phyloP scores from a whole-genome alignment of 768 basidiomycete genomes.

The Coprinopsis strossmayeri region DNA sequence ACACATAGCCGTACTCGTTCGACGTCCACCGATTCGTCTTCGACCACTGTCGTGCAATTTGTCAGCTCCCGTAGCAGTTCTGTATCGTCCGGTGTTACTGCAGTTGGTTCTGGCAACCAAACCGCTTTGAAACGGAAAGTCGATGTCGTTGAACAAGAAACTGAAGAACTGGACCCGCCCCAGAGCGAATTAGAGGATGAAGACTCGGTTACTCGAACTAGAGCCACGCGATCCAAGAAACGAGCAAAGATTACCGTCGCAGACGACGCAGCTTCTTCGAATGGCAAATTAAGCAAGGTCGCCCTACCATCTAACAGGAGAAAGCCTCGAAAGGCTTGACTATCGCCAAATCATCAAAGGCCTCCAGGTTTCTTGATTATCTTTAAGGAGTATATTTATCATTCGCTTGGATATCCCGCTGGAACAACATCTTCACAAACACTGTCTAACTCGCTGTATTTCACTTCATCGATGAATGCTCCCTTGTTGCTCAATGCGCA shows the following conservation, averaged over 20 bases:
- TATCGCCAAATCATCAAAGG: too few relatives aligned
- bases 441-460: too few relatives aligned
- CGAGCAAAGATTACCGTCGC: neutral
- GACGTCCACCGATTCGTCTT: constrained; percentile 8
- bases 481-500: too few relatives aligned
- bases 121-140: neutral
- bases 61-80: constrained; percentile 4
- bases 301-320: neutral
- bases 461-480: too few relatives aligned
- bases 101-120: neutral
- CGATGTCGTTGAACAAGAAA: neutral
- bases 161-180: neutral
- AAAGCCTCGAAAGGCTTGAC: constrained; percentile 8
- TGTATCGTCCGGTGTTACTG: constrained; percentile 4
- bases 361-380: too few relatives aligned
- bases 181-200: neutral
- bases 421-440: too few relatives aligned
- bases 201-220: neutral
- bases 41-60: constrained; percentile 2
- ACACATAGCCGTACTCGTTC: constrained; percentile 6
- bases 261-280: neutral
- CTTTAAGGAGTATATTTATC: too few relatives aligned
- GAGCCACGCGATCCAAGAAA: constrained; percentile 1
- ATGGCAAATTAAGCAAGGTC: neutral
- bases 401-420: constrained; percentile 4